Evolutionary conservation across 352 stramenopile genomes (phyloP).

Genomic region (Phytophthora sp.): DNA sequence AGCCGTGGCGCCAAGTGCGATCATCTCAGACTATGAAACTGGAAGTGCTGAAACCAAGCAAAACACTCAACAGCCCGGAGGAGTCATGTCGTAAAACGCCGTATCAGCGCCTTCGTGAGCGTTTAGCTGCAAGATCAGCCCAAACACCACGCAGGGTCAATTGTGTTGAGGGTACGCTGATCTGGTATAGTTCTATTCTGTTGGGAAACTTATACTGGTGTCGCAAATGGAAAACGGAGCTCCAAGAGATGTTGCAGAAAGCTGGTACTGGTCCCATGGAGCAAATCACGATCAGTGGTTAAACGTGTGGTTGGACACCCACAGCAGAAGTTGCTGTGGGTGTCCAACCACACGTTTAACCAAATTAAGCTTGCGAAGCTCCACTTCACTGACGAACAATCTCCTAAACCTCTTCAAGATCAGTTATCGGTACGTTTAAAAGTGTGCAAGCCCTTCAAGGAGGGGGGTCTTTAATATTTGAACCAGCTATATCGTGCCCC

Average conservation of each 20-base stretch:
- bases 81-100: not conserved
- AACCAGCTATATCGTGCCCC: not conserved
- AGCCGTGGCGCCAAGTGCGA: no score
- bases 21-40: not conserved
- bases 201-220: not conserved
- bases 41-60: not conserved
- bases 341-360: not conserved
- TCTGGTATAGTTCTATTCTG: not conserved
- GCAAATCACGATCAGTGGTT: not conserved
- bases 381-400: not conserved
- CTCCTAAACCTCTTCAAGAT: not conserved
- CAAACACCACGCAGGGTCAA: not conserved
- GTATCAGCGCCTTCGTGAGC: not conserved
- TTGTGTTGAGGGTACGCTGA: not conserved
- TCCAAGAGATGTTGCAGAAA: not conserved
- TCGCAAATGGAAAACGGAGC: no score
- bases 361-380: not conserved
- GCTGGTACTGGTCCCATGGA: not conserved
- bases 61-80: not conserved
- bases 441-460: not conserved
- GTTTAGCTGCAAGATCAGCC: not conserved
- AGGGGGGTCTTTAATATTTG: not conserved
- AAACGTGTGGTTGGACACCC: no score
- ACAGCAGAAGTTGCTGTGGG: not conserved
- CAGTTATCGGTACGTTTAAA: not conserved